Evolutionary conservation across 2,329 filamentous ascomycete species (phyloP), one percentile per base, ranked within the genome.

Genomic region (Ophiognomonia clavigignenti-juglandacearum): DNA sequence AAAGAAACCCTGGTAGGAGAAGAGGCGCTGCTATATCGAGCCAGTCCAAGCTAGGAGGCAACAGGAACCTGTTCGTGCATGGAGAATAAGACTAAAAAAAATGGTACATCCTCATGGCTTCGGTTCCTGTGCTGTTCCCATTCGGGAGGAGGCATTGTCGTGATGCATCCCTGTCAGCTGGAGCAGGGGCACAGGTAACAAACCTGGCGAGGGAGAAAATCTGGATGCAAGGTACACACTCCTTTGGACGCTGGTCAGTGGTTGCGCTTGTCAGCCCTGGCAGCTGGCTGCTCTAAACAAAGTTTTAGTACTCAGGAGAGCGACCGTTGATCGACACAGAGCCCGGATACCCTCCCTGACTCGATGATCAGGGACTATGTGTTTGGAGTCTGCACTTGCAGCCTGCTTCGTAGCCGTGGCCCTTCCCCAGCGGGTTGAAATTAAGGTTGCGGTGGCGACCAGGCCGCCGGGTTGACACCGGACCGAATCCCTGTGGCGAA

Each of bases 1-100:
- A n/a, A n/a, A n/a, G n/a, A n/a, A n/a, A n/a, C n/a, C n/a, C n/a
- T n/a, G n/a, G 56, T 59, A 59, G 59, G 62, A 59, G 60, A 40
- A 45, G 61, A 61, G 59, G 57, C 64, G 65, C 64, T 67, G 64
- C 65, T 67, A 67, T 66, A 67, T 67, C 66, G 57, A 67, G 64
- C 63, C 58, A 6, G 53, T 54, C 55, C 53, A n/a, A n/a, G n/a
- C n/a, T n/a, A 18, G 31, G 14, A 57, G 57, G 59, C 49, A 58
- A 50, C 52, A 53, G 45, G 52, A 54, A 53, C 46, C 47, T 34
- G 31, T 40, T 41, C 39, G 31, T 39, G 39, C 41, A 44, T 43
- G 46, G 53, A 10, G 41, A 48, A 40, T 34, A 43, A 32, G 47
- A 43, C 45, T 47, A 47, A 29, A 29, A 39, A 32, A 26, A 45